Conservation (phyloP, 257 asterid species). For the Eucommia ulmoides region DNA sequence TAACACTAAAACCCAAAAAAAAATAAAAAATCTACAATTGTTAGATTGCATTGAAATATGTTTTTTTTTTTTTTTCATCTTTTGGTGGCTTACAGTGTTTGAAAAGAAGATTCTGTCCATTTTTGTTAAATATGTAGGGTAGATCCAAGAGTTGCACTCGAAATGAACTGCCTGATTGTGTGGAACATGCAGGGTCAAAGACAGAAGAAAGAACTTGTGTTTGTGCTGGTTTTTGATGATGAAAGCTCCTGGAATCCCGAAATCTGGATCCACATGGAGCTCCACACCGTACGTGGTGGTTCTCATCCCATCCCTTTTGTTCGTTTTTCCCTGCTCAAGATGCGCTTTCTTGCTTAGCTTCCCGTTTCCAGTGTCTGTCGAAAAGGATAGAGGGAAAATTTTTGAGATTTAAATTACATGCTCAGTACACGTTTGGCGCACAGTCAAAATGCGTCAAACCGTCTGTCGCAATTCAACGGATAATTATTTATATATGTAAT, state of each 20-base stretch:
- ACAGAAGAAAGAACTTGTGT: constrained; percentile 22
- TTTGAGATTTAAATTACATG: no score
- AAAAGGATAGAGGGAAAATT: no score
- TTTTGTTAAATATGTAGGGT: constrained; percentile 22
- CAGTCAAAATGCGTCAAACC: no score
- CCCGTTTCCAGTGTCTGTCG: neutral
- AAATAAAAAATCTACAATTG: neutral
- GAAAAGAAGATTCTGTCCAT: constrained; percentile 31
- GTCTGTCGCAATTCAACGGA: no score
- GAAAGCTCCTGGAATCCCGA: constrained; percentile 29
- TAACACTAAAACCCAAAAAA: constrained; percentile 19
- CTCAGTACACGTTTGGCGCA: no score
- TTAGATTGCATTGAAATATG: no score
- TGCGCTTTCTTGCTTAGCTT: neutral
- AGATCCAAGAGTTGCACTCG: constrained; percentile 39
- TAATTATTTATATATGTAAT: no score
- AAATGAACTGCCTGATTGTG: constrained; percentile 16
- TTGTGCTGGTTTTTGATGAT: constrained; percentile 23
- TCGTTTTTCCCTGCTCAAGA: neutral
- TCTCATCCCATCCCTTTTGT: neutral
- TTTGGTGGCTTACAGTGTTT: constrained; percentile 22
- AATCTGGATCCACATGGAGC: neutral
- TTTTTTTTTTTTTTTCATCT: neutral
- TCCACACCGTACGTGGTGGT: neutral
- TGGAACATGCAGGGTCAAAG: constrained; percentile 16